phyloP scores from a whole-genome alignment of 2,329 filamentous ascomycete genomes.

The Westerdykella ornata region DNA sequence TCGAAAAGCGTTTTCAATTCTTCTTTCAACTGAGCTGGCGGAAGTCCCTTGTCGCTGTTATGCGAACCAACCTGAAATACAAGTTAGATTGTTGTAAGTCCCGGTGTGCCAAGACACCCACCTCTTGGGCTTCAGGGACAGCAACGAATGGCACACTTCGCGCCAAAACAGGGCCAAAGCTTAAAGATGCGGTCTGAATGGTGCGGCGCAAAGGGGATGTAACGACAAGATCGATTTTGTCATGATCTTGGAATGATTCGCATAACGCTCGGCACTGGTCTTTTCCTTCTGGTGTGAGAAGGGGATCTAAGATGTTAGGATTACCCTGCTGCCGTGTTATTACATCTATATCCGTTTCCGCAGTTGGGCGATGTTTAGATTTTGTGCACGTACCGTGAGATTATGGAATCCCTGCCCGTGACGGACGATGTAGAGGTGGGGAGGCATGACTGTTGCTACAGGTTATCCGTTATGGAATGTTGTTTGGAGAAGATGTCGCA shows the following conservation, averaged over 20 bases:
- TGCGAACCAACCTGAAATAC: background rate
- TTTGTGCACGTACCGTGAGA: slow-evolving; percentile 20
- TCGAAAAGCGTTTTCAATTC: slow-evolving; percentile 27
- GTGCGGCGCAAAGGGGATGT: slow-evolving; percentile 77
- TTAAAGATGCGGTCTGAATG: slow-evolving; percentile 66
- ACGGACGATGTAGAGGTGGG: slow-evolving; percentile 51
- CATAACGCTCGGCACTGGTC: slow-evolving; percentile 64
- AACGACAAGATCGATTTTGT: slow-evolving; percentile 58
- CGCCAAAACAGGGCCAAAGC: slow-evolving; percentile 52
- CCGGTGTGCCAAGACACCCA: slow-evolving; percentile 53
- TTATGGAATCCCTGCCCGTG: slow-evolving; percentile 77
- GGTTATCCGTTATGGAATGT: too few species aligned
- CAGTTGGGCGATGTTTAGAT: background rate
- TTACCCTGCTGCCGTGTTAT: background rate
- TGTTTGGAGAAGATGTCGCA: too few species aligned
- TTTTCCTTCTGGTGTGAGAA: slow-evolving; percentile 68
- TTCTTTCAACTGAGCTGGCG: slow-evolving; percentile 45
- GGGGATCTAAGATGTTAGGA: slow-evolving; percentile 61
- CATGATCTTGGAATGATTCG: slow-evolving; percentile 55
- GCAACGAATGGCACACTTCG: slow-evolving; percentile 48
- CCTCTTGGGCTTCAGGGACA: slow-evolving; percentile 73
- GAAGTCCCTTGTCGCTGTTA: slow-evolving; percentile 64
- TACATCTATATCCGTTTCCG: background rate
- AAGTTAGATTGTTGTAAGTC: too few species aligned
- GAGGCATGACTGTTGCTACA: slow-evolving; percentile 14